Conservation (phyloP, 2,329 filamentous ascomycete species). For the Venturia nashicola region DNA sequence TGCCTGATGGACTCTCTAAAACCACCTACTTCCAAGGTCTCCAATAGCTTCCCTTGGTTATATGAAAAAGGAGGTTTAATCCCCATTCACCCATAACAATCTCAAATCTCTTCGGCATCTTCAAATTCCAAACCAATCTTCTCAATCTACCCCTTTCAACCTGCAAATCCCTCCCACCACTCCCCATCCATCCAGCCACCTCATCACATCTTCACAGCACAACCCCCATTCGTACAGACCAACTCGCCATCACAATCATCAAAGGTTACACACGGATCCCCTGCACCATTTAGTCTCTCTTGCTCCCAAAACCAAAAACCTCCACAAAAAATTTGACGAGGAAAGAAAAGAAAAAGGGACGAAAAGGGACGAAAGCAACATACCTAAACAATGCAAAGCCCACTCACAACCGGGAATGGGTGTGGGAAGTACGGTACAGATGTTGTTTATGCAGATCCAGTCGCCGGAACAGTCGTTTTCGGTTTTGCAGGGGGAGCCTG, state of each 20-base stretch:
- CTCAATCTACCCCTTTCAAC: no score
- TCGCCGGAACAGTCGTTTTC: not conserved
- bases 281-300: not conserved
- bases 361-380: not conserved
- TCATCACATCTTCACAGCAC: not conserved
- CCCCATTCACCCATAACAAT: no score
- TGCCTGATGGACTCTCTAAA: no score
- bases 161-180: not conserved
- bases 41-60: no score
- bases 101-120: no score
- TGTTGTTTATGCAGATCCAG: not conserved
- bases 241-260: constrained; percentile 2
- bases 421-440: not conserved
- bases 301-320: no score
- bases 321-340: no score
- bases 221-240: not conserved
- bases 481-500: not conserved
- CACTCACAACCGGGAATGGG: not conserved
- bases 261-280: not conserved
- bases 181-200: not conserved
- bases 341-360: no score
- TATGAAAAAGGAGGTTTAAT: no score
- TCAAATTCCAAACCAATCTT: no score
- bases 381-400: not conserved
- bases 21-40: no score